Evolutionary conservation across 2,329 filamentous ascomycete species (phyloP).

Genomic region (Thermomyces lanuginosus): DNA sequence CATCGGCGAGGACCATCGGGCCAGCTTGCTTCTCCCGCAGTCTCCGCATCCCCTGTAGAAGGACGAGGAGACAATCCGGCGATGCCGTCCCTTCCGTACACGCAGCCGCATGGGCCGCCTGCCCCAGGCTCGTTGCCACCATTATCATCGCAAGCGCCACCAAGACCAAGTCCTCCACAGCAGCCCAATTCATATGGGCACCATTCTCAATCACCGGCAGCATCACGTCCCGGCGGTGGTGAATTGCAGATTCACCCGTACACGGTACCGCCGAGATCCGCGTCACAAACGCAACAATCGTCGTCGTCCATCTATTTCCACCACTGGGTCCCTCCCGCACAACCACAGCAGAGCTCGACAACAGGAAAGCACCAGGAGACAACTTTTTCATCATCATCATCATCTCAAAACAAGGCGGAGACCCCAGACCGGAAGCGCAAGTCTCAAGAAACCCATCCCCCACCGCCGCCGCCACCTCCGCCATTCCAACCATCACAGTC

Average conservation of each 20-base stretch:
- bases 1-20: too few relatives aligned
- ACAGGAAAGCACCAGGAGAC: constrained; percentile 48
- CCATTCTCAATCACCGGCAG: constrained; percentile 6
- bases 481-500: constrained; percentile 23
- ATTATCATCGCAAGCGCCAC: constrained; percentile 8
- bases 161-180: too few relatives aligned
- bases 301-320: constrained; percentile 75
- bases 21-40: too few relatives aligned
- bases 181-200: constrained; percentile 8
- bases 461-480: constrained; percentile 35
- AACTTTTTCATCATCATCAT: constrained; percentile 31
- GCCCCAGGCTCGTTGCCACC: constrained; percentile 12
- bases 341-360: constrained; percentile 52
- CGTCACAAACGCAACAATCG: constrained; percentile 41
- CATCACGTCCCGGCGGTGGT: too few relatives aligned
- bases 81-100: too few relatives aligned
- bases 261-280: too few relatives aligned
- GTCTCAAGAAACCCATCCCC: constrained; percentile 39
- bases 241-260: too few relatives aligned
- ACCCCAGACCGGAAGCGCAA: constrained; percentile 68
- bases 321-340: constrained; percentile 75
- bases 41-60: too few relatives aligned
- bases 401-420: too few relatives aligned
- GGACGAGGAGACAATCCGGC: too few relatives aligned
- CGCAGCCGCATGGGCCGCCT: too few relatives aligned